Percentiles rank a stretch among this genome's conserved stretches.
Conservation (phyloP, 176 grass and related monocot genomes). For the Areca catechu region DNA sequence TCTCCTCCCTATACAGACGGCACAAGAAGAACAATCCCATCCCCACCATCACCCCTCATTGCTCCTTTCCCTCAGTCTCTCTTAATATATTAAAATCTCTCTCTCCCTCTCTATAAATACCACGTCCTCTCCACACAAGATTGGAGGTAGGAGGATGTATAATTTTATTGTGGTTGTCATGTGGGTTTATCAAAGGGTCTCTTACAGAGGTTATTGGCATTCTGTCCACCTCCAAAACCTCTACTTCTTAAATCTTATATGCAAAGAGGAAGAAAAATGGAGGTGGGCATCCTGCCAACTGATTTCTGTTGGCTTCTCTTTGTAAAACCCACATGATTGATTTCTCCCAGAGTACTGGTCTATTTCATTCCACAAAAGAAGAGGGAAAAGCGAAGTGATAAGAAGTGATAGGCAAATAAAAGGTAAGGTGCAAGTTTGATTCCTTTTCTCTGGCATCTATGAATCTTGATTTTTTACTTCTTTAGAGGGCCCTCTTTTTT, state of each 20-base stretch:
- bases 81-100: background rate
- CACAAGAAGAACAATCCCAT: background rate
- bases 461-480: too few relatives aligned
- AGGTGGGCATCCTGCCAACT: conserved; percentile 18
- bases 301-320: conserved; percentile 16
- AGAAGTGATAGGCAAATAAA: background rate
- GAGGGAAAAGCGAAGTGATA: background rate
- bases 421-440: conserved; percentile 2
- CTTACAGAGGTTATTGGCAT: conserved; percentile 14
- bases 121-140: background rate
- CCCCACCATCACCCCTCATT: background rate
- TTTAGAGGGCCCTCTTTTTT: too few relatives aligned
- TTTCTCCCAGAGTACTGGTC: background rate
- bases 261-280: background rate
- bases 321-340: conserved; percentile 16
- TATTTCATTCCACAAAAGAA: background rate
- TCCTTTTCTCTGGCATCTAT: background rate
- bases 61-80: background rate
- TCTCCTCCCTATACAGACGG: background rate
- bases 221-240: conserved; percentile 12
- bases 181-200: conserved; percentile 15
- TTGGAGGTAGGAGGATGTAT: background rate
- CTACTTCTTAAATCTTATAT: background rate
- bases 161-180: conserved; percentile 3
- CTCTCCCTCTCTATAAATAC: conserved; percentile 2